Evolutionary conservation across 768 basidiomycete species (phyloP).

Genomic region (Termitomyces heimii): DNA sequence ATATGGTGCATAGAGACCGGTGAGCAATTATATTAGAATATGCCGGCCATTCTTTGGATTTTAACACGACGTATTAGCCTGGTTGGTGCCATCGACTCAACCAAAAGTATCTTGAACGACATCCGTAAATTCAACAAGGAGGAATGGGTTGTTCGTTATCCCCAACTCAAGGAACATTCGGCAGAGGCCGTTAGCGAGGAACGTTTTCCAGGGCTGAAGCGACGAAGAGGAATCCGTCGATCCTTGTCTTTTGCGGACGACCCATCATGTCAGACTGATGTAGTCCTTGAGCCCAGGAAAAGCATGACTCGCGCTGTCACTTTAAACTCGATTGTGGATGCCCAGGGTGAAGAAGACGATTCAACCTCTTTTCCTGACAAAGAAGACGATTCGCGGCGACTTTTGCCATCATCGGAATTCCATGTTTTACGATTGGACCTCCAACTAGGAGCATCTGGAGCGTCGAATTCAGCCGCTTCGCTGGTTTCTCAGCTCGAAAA

Average conservation of each 20-base stretch:
- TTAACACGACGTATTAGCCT: constrained; percentile 39
- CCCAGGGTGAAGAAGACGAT: constrained; percentile 29
- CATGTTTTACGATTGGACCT: constrained; percentile 89
- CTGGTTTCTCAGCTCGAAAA: constrained; percentile 93
- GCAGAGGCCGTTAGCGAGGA: constrained; percentile 19
- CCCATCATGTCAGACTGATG: constrained; percentile 58
- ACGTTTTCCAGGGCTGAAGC: constrained; percentile 22
- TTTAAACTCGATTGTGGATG: constrained; percentile 45
- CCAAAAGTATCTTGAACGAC: constrained; percentile 62
- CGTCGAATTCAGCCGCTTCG: constrained; percentile 55
- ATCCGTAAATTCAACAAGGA: constrained; percentile 78
- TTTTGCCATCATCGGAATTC: constrained; percentile 57
- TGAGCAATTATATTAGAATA: constrained; percentile 26
- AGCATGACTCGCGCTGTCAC: constrained; percentile 57
- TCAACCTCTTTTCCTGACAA: constrained; percentile 17
- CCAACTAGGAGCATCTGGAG: constrained; percentile 74
- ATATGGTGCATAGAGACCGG: constrained; percentile 73
- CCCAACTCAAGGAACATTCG: constrained; percentile 53
- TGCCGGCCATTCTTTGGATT: neutral
- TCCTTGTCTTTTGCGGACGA: constrained; percentile 86
- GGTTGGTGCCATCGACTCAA: constrained; percentile 68
- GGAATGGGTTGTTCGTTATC: constrained; percentile 88
- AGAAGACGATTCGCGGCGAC: constrained; percentile 27
- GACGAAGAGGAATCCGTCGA: constrained; percentile 44
- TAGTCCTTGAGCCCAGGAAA: constrained; percentile 47